Percentiles rank a stretch among this genome's conserved stretches.
These are phyloP conservation scores for Ogataea corticis DNA, from an alignment of 805 yeast genomes.

Conservation along the genomic window DNA sequence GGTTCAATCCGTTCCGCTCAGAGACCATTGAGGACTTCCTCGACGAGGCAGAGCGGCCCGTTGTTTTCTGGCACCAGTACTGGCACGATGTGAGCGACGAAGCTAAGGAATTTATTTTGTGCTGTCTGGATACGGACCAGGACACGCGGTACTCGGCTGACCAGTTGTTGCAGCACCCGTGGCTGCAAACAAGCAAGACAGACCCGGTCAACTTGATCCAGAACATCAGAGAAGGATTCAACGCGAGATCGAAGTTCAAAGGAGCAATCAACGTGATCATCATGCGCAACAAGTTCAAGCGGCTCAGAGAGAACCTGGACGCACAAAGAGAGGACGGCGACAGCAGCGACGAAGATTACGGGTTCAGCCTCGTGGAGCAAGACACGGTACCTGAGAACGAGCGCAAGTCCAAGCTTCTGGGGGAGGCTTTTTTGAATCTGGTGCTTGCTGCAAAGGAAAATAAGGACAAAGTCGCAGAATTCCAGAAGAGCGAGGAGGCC, in stretches of 20 bases:
- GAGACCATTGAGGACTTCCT: slow-evolving; percentile 26
- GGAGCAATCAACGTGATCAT: slow-evolving; percentile 80
- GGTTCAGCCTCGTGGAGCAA: slow-evolving; percentile 1
- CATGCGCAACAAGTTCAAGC: slow-evolving; percentile 69
- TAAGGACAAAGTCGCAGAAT: slow-evolving; percentile 41
- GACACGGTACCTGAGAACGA: slow-evolving; percentile 35
- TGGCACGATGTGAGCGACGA: slow-evolving; percentile 37
- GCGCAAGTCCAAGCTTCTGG: slow-evolving; percentile 11
- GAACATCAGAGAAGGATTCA: slow-evolving; percentile 67
- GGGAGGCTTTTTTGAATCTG: slow-evolving; percentile 15
- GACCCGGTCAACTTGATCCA: slow-evolving; percentile 66
- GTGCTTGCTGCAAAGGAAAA: slow-evolving; percentile 20
- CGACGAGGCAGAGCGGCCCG: slow-evolving; percentile 7
- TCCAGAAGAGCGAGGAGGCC: slow-evolving; percentile 57
- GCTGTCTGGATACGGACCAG: slow-evolving; percentile 65
- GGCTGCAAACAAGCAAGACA: slow-evolving; percentile 52
- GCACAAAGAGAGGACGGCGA: slow-evolving; percentile 37
- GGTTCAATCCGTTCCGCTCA: slow-evolving; percentile 15
- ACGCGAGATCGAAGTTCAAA: slow-evolving; percentile 73
- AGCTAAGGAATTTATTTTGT: slow-evolving; percentile 71
- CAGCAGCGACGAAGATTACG: slow-evolving; percentile 28
- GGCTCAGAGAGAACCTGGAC: slow-evolving; percentile 54
- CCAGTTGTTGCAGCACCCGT: slow-evolving; percentile 62
- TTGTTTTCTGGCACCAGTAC: slow-evolving; percentile 7
- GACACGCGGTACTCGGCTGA: slow-evolving; percentile 60